These are phyloP conservation scores for Penicillium pulvis DNA, from an alignment of 495 filamentous ascomycete species.

Conservation along the genomic window DNA sequence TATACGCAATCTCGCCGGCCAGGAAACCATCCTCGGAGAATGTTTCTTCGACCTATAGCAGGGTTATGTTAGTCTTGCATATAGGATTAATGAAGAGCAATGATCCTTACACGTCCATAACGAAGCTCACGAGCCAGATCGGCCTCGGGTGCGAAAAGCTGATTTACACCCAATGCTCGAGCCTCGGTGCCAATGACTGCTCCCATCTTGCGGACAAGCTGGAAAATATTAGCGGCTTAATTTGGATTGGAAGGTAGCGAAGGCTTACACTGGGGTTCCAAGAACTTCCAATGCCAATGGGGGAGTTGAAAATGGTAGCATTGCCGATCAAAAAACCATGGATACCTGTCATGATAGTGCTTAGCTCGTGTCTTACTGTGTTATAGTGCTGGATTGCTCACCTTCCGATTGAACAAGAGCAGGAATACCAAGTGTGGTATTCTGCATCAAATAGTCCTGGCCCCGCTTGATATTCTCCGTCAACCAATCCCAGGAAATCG, in stretches of 20 bases:
- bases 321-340: constrained; percentile 70
- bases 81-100: not conserved
- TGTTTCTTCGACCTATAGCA: constrained; percentile 61
- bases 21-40: constrained; percentile 67
- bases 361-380: not conserved
- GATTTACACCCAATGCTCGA: constrained; percentile 63
- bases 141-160: constrained; percentile 67
- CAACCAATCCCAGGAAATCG: constrained; percentile 63
- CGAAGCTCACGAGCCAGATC: constrained; percentile 68
- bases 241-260: not conserved
- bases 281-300: constrained; percentile 68
- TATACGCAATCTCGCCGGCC: constrained; percentile 60
- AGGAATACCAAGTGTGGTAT: constrained; percentile 67
- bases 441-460: constrained; percentile 64
- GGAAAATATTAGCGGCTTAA: constrained; percentile 5
- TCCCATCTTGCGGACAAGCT: constrained; percentile 63
- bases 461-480: constrained; percentile 58
- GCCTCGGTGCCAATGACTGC: constrained; percentile 61
- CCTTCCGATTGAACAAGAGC: constrained; percentile 71
- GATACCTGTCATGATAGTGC: constrained; percentile 42
- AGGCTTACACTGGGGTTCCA: constrained; percentile 53
- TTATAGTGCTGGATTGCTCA: constrained; percentile 8
- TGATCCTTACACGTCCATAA: constrained; percentile 56
- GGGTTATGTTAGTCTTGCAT: not conserved
- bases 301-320: constrained; percentile 75